Conservation (phyloP, 106 monocot genomes). For the Triglochin maritima region DNA sequence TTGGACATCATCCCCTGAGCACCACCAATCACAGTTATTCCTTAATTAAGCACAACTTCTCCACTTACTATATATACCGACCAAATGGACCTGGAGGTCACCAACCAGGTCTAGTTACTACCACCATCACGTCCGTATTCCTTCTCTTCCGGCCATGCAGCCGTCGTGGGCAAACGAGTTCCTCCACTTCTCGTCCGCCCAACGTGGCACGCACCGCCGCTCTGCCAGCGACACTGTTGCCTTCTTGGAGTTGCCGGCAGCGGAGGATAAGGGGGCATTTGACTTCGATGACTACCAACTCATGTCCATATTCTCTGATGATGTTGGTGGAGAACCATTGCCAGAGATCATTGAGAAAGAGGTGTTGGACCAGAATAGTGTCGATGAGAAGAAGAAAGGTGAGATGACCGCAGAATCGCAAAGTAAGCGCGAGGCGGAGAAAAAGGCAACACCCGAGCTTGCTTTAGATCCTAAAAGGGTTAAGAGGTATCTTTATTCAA, state of each 20-base stretch:
- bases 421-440: not conserved
- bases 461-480: constrained; percentile 66
- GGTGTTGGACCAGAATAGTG: constrained; percentile 35
- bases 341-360: constrained; percentile 7
- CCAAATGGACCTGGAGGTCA: not conserved
- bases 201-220: constrained; percentile 58
- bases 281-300: constrained; percentile 77
- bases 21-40: too few relatives aligned
- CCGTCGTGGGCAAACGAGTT: constrained; percentile 80
- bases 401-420: constrained; percentile 33
- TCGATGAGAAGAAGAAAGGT: constrained; percentile 25
- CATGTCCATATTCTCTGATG: constrained; percentile 84
- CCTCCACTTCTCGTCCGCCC: constrained; percentile 61
- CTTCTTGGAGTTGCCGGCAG: constrained; percentile 34
- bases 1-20: too few relatives aligned
- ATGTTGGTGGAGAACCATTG: not conserved
- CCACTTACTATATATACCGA: too few relatives aligned
- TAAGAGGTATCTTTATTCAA: constrained; percentile 32
- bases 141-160: not conserved
- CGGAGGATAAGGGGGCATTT: constrained; percentile 21
- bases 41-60: too few relatives aligned
- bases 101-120: constrained; percentile 20
- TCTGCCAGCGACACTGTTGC: constrained; percentile 68
- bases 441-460: not conserved
- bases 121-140: constrained; percentile 18